These are phyloP conservation scores for Microcos paniculata DNA, from an alignment of 345 rosid genomes.

Conservation along the genomic window DNA sequence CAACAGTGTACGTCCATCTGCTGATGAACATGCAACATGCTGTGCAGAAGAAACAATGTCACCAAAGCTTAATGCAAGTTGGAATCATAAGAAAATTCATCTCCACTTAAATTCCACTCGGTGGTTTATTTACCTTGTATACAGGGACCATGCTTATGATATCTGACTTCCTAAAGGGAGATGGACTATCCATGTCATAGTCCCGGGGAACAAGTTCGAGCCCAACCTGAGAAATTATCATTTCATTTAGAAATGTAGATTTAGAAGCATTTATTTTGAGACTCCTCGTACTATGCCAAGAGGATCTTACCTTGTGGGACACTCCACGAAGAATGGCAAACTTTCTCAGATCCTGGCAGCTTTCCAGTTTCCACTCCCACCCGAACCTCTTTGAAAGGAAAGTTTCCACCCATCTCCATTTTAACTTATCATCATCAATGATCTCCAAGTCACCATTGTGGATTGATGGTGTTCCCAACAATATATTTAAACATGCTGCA, in stretches of 20 bases:
- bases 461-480: conserved; percentile 62
- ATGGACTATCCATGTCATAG: conserved; percentile 77
- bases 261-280: conserved; percentile 8
- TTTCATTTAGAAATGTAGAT: conserved; percentile 21
- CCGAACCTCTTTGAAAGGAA: conserved; percentile 79
- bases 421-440: conserved; percentile 49
- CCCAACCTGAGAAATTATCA: conserved; percentile 66
- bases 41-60: conserved; percentile 34
- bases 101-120: neutral
- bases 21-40: conserved; percentile 95
- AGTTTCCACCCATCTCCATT: conserved; percentile 76
- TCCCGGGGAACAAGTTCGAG: conserved; percentile 92
- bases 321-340: conserved; percentile 85
- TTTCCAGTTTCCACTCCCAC: conserved; percentile 70
- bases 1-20: conserved; percentile 88
- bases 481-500: conserved; percentile 78
- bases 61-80: conserved; percentile 22
- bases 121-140: conserved; percentile 59
- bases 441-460: conserved; percentile 43
- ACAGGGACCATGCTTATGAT: conserved; percentile 91
- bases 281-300: conserved; percentile 13
- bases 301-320: conserved; percentile 74
- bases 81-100: neutral
- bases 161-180: conserved; percentile 75
- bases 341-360: conserved; percentile 67